Base-by-base conservation (phyloP, 768 basidiomycete genomes). In the Mrakia blollopis region DNA sequence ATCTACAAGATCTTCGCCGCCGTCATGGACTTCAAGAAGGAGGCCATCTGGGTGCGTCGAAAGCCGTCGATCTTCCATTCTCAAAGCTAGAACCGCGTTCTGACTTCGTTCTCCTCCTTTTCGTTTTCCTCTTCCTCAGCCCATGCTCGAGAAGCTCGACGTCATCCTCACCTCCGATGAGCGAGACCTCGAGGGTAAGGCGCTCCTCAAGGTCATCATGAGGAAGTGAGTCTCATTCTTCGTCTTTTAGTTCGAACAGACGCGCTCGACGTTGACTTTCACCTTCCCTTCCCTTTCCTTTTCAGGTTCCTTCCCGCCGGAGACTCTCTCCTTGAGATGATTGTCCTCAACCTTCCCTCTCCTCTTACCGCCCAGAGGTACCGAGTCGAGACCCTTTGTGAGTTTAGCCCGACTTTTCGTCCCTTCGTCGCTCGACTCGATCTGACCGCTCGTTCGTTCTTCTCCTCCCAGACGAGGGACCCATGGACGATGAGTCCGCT, bases 21-120 rank as follows among this genome's bases (percentile, higher is more conserved):
- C 81, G 92, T 97, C 85, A 98, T 98, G 94, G 96, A 98, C 88
- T 95, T 91, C 89, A 96, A 98, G 88, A 98, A 96, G 88, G 95
- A 96, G 65, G 85, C 88, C 78, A 88, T 93, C 79, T 85, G 81
- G 72, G 86, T 74, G 30, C n/a, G 73, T 74, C 1, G 0, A 14
- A 41, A 18, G 2, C 35, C 11, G 0, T 41, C 41, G n/a, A 9
- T n/a, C 10, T 18, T 23, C 25, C 35, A 25, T 21, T 18, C 32
- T 28, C 5, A 25, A 69, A 2, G 0, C 13, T 2, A 21, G 37
- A 37, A 18, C 57, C 35, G 57, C 37, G 11, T 16, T 7, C 37
- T 23, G 35, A 60, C 57, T 9, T 23, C n/a, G 25, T 23, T 7
- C 11, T 10, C 25, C 11, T 35, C 52, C 18, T 50, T 21, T 52